phyloP scores from a whole-genome alignment of 306 rosid genomes.

The Ziziphus jujuba region DNA sequence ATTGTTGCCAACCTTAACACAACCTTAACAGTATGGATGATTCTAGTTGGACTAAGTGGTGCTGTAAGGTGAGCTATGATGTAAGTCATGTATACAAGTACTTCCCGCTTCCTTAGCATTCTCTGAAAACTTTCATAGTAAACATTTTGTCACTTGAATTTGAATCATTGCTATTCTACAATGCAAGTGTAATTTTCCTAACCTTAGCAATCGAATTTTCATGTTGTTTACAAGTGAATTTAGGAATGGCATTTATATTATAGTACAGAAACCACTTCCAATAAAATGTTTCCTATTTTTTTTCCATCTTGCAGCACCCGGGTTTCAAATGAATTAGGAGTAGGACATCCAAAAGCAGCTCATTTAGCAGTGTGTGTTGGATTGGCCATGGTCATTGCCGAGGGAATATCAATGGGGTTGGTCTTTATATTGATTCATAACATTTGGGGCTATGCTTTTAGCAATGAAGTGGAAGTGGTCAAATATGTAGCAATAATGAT shows the following conservation, averaged over 20 bases:
- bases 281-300: background rate
- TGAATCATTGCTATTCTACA: too few species aligned
- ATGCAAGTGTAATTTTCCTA: too few species aligned
- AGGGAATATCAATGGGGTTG: slow-evolving; percentile 41
- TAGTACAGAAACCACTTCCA: too few species aligned
- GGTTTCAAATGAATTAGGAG: too few species aligned
- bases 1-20: slow-evolving; percentile 64
- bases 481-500: slow-evolving; percentile 49
- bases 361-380: slow-evolving; percentile 56
- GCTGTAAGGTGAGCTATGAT: slow-evolving; percentile 56
- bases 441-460: slow-evolving; percentile 67
- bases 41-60: slow-evolving; percentile 69
- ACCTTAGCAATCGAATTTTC: too few species aligned
- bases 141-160: too few species aligned
- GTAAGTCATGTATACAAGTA: background rate
- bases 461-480: slow-evolving; percentile 51
- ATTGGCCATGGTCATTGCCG: slow-evolving; percentile 41
- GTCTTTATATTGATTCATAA: slow-evolving; percentile 47
- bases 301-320: slow-evolving; percentile 48
- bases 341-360: slow-evolving; percentile 45
- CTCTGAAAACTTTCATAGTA: too few species aligned
- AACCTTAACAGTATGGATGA: slow-evolving; percentile 54
- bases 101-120: too few species aligned
- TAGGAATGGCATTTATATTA: too few species aligned
- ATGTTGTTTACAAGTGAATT: too few species aligned